Evolutionary conservation across 306 rosid genomes (phyloP).

Genomic region (Ormosia semicastrata): DNA sequence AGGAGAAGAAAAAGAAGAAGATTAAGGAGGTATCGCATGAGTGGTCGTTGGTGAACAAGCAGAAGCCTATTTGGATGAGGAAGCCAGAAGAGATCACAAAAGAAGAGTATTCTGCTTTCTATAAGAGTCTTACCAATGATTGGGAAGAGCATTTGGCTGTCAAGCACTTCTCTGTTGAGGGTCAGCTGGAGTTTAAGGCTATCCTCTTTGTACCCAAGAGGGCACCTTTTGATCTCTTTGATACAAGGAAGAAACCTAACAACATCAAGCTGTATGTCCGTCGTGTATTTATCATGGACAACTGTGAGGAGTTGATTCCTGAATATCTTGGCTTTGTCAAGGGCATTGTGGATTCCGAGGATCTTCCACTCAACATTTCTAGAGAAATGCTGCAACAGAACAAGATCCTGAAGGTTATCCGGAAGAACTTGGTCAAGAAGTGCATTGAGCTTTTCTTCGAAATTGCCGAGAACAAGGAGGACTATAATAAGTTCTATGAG

Average conservation of each 20-base stretch:
- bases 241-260: constrained; percentile 92
- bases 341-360: constrained; percentile 98
- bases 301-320: constrained; percentile 94
- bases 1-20: constrained; percentile 84
- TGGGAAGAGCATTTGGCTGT: constrained; percentile 95
- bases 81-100: constrained; percentile 87
- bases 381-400: constrained; percentile 91
- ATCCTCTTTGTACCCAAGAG: constrained; percentile 89
- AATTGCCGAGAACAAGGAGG: constrained; percentile 96
- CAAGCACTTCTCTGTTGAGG: constrained; percentile 98
- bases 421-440: constrained; percentile 89
- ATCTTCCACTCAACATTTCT: constrained; percentile 88
- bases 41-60: constrained; percentile 94
- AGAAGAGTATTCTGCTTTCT: constrained; percentile 91
- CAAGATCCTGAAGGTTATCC: constrained; percentile 86
- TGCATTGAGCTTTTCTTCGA: constrained; percentile 85
- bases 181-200: constrained; percentile 94
- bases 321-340: constrained; percentile 82
- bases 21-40: constrained; percentile 88
- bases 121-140: constrained; percentile 89
- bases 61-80: constrained; percentile 98
- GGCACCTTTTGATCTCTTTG: constrained; percentile 93
- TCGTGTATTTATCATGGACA: constrained; percentile 93
- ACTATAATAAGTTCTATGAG: constrained; percentile 88
- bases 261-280: constrained; percentile 89